Conservation (phyloP, 331 rosid species). For the Saraca asoca region DNA sequence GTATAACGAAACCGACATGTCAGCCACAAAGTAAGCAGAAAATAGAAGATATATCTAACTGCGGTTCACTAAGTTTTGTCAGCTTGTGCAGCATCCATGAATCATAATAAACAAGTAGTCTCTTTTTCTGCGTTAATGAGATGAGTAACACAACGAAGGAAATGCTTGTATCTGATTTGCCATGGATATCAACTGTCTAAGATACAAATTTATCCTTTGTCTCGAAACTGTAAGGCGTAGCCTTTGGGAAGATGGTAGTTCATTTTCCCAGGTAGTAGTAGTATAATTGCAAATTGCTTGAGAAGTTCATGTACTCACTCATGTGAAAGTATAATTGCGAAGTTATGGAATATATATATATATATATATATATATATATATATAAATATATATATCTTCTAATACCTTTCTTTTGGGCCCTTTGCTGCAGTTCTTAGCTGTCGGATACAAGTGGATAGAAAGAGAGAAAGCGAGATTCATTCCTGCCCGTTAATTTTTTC, state of each 20-base stretch:
- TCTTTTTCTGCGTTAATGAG: not conserved
- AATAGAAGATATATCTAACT: slow-evolving; percentile 14
- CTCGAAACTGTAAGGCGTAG: not conserved
- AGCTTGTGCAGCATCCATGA: slow-evolving; percentile 31
- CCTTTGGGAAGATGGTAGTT: not conserved
- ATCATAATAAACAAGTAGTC: slow-evolving; percentile 6
- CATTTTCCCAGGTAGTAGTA: too few species aligned
- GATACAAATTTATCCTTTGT: not conserved
- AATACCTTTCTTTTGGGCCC: slow-evolving; percentile 23
- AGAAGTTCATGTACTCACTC: not conserved
- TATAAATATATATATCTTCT: slow-evolving; percentile 3
- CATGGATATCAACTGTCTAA: slow-evolving; percentile 1
- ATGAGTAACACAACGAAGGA: slow-evolving; percentile 1
- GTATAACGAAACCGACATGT: slow-evolving; percentile 41
- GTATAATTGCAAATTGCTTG: not conserved
- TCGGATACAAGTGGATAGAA: slow-evolving; percentile 39
- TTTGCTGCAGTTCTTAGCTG: slow-evolving; percentile 45
- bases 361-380: too few species aligned
- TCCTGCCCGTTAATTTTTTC: too few species aligned
- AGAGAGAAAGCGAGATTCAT: slow-evolving; percentile 27
- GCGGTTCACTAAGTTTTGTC: slow-evolving; percentile 32
- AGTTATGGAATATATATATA: too few species aligned
- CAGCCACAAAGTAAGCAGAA: slow-evolving; percentile 38
- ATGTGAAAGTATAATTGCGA: too few species aligned
- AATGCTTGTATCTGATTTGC: slow-evolving; percentile 22